Evolutionary conservation across 2,329 filamentous ascomycete species (phyloP).

Genomic region (Talaromyces funiculosus): DNA sequence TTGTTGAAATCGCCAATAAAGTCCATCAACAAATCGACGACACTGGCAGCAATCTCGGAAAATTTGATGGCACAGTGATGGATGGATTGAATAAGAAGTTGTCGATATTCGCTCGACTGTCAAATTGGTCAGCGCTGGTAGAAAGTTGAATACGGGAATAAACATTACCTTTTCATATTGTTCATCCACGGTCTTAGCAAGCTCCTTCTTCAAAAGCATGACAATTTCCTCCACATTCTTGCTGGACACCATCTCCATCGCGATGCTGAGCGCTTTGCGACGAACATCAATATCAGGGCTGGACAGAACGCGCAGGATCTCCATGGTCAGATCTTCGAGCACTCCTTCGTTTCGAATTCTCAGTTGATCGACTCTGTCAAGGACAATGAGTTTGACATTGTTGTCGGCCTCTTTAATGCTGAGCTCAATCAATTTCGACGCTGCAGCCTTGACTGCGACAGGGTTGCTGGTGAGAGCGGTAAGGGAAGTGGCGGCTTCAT

Average conservation of each 20-base stretch:
- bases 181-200: slow-evolving; percentile 95
- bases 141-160: slow-evolving; percentile 15
- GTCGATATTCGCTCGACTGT: slow-evolving; percentile 82
- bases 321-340: slow-evolving; percentile 91
- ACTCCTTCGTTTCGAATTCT: slow-evolving; percentile 85
- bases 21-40: slow-evolving; percentile 96
- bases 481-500: slow-evolving; percentile 92
- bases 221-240: slow-evolving; percentile 99
- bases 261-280: slow-evolving; percentile 81
- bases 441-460: slow-evolving; percentile 94
- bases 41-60: slow-evolving; percentile 93
- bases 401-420: slow-evolving; percentile 98
- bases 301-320: slow-evolving; percentile 88
- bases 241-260: slow-evolving; percentile 96
- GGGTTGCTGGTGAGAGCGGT: slow-evolving; percentile 93
- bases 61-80: slow-evolving; percentile 99
- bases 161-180: slow-evolving; percentile 81
- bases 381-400: slow-evolving; percentile 97
- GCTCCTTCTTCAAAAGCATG: slow-evolving; percentile 91
- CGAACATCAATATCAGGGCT: slow-evolving; percentile 95
- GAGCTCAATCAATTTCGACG: slow-evolving; percentile 91
- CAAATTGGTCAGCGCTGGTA: not conserved
- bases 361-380: slow-evolving; percentile 86
- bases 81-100: slow-evolving; percentile 92
- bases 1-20: slow-evolving; percentile 99